These are phyloP conservation scores for Penicillium canescens DNA, from an alignment of 495 filamentous ascomycete genomes.

Conservation along the genomic window DNA sequence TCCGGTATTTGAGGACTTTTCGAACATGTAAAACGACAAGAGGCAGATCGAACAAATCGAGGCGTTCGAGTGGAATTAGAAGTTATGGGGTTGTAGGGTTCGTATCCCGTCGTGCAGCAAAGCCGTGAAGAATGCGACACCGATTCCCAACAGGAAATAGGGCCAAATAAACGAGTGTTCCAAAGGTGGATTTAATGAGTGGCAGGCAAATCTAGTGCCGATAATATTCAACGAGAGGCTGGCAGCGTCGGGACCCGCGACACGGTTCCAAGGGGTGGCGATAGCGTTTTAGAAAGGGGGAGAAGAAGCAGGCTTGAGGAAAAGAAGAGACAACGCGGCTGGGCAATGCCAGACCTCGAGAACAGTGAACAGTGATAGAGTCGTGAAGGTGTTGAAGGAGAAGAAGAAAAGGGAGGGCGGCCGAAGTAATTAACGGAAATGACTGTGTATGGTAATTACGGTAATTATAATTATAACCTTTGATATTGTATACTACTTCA, in stretches of 20 bases:
- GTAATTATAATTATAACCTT: slow-evolving; percentile 12
- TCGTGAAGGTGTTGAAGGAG: slow-evolving; percentile 13
- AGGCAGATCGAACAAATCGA: neutral
- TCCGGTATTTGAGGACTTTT: slow-evolving; percentile 31
- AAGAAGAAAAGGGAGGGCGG: slow-evolving; percentile 19
- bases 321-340: slow-evolving; percentile 24
- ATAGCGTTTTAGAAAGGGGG: slow-evolving; percentile 1
- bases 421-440: slow-evolving; percentile 11
- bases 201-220: slow-evolving; percentile 30
- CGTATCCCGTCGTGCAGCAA: slow-evolving; percentile 18
- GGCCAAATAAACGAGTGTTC: slow-evolving; percentile 8
- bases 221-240: slow-evolving; percentile 31
- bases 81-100: slow-evolving; percentile 14
- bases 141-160: slow-evolving; percentile 1
- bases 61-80: neutral
- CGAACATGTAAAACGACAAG: slow-evolving; percentile 36
- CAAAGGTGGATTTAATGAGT: slow-evolving; percentile 18
- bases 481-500: neutral
- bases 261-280: slow-evolving; percentile 24
- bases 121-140: slow-evolving; percentile 4
- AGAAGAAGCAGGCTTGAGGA: slow-evolving; percentile 1
- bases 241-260: slow-evolving; percentile 40
- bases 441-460: slow-evolving; percentile 13
- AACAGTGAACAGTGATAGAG: slow-evolving; percentile 9
- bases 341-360: slow-evolving; percentile 25